These are phyloP conservation scores for Microdochium trichocladiopsis DNA, from an alignment of 2,329 filamentous ascomycete genomes.

Conservation along the genomic window DNA sequence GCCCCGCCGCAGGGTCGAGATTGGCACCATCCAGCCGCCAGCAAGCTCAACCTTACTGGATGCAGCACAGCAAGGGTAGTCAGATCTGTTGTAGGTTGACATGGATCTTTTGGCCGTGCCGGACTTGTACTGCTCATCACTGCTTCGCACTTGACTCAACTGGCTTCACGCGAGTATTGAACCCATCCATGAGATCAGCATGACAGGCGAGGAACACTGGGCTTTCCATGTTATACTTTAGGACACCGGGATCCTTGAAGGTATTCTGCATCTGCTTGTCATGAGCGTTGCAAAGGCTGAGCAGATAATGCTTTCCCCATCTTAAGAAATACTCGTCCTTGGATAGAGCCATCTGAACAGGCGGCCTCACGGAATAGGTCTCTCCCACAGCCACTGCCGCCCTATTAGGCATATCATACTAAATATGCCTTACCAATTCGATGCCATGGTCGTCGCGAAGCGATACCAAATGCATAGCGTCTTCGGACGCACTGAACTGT, in stretches of 20 bases:
- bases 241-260: neutral
- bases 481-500: neutral
- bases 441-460: neutral
- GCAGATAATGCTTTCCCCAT: neutral
- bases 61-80: neutral
- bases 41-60: neutral
- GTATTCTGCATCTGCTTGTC: neutral
- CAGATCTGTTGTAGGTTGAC: neutral
- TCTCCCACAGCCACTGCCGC: neutral
- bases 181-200: neutral
- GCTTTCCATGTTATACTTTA: neutral
- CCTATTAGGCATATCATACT: neutral
- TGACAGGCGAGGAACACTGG: neutral
- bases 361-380: neutral
- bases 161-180: neutral
- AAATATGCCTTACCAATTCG: neutral
- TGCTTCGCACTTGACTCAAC: neutral
- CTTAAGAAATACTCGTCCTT: neutral
- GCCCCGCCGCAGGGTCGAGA: neutral
- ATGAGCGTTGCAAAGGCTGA: neutral
- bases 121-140: neutral
- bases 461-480: neutral
- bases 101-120: neutral
- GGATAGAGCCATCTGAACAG: neutral
- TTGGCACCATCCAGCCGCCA: neutral